A percentile compares a stretch with the other conserved stretches of the same genome.
These are phyloP conservation scores for Neurospora sp. DNA, from an alignment of 495 filamentous ascomycete genomes.

Conservation along the genomic window DNA sequence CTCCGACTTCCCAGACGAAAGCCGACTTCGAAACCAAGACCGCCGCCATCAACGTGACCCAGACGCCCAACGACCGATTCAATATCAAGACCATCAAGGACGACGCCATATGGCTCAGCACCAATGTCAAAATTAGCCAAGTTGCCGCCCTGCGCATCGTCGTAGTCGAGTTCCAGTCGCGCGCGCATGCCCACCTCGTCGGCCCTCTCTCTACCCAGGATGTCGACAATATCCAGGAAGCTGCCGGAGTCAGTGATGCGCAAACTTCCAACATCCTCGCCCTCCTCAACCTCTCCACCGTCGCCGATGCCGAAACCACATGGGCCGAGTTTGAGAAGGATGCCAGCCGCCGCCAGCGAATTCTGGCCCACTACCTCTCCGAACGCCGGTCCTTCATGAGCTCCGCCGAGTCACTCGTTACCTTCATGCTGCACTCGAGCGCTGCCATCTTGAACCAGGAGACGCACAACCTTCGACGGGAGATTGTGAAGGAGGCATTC, in stretches of 20 bases:
- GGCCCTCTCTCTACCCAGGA: constrained; percentile 59
- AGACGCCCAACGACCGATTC: constrained; percentile 54
- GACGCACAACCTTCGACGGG: constrained; percentile 16
- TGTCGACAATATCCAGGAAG: constrained; percentile 53
- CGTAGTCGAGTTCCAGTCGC: constrained; percentile 73
- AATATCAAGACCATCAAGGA: constrained; percentile 74
- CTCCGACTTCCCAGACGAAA: constrained; percentile 49
- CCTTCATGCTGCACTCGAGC: constrained; percentile 31
- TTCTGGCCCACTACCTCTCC: constrained; percentile 58
- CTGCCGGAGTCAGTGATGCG: constrained; percentile 47
- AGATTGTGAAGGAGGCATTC: constrained; percentile 15
- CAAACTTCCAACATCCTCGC: constrained; percentile 38
- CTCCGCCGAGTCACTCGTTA: constrained; percentile 32
- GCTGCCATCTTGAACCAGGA: constrained; percentile 12
- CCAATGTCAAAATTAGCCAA: constrained; percentile 66
- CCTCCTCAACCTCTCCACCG: constrained; percentile 28
- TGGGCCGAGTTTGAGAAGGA: constrained; percentile 46
- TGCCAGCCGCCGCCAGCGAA: constrained; percentile 46
- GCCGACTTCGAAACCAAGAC: constrained; percentile 76
- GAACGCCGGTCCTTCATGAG: constrained; percentile 53
- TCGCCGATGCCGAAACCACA: constrained; percentile 37
- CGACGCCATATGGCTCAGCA: constrained; percentile 77
- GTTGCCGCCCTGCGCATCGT: constrained; percentile 70
- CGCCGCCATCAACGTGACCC: constrained; percentile 78
- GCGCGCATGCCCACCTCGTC: constrained; percentile 54